Percentiles rank a stretch among this genome's conserved stretches.
Evolutionary conservation across 169 alveolate species (phyloP).

Genomic region (Plasmodium vinckei): DNA sequence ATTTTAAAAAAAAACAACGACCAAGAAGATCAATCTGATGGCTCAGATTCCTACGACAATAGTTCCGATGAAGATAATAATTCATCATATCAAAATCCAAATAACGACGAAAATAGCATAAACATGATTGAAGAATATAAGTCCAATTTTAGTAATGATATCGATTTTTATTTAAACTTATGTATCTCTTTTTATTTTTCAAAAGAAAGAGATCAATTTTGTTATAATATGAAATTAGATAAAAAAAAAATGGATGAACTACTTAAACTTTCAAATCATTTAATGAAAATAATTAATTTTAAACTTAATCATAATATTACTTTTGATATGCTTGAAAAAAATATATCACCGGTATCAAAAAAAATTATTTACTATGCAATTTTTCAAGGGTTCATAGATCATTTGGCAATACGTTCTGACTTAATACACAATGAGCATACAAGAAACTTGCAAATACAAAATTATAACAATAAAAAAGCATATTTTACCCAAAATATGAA

Average conservation of each 20-base stretch:
- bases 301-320: conserved; percentile 46
- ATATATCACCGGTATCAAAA: conserved; percentile 34
- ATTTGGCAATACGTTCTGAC: conserved; percentile 73
- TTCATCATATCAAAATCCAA: not conserved
- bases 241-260: conserved; percentile 65
- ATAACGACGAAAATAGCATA: not conserved
- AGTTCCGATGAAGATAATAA: not conserved
- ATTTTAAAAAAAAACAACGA: conserved; percentile 25
- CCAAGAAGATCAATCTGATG: not conserved
- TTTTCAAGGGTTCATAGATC: conserved; percentile 74
- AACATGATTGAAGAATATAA: conserved; percentile 27
- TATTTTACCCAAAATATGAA: conserved; percentile 70
- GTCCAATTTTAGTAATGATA: conserved; percentile 54
- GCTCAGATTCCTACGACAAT: not conserved
- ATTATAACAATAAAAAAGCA: conserved; percentile 47
- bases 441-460: conserved; percentile 36
- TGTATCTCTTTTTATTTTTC: conserved; percentile 67
- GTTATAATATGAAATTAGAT: conserved; percentile 51
- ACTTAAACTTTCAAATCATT: conserved; percentile 60
- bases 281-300: conserved; percentile 49
- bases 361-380: conserved; percentile 66
- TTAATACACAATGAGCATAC: conserved; percentile 58
- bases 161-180: conserved; percentile 55
- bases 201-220: conserved; percentile 35
- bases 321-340: conserved; percentile 43